These are phyloP conservation scores for Waltergamsia citrina DNA, from an alignment of 2,329 filamentous ascomycete species.

Conservation along the genomic window DNA sequence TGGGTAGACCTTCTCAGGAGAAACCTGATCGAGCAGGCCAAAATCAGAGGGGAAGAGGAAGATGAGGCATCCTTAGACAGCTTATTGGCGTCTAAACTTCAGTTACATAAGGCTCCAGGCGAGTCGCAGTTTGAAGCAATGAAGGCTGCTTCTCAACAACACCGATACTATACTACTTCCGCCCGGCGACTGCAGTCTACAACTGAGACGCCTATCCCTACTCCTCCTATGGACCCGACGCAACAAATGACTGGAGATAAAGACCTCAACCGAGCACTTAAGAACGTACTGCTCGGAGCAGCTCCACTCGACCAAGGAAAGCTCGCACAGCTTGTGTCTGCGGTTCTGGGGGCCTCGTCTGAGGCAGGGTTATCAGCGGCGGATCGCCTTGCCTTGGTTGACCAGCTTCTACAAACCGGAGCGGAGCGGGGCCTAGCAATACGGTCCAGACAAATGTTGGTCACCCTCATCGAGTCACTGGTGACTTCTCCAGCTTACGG, in stretches of 20 bases:
- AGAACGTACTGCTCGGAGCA: slow-evolving; percentile 26
- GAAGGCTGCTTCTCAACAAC: slow-evolving; percentile 21
- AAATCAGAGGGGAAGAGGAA: slow-evolving; percentile 15
- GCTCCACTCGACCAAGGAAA: slow-evolving; percentile 22
- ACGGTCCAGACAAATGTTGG: slow-evolving; percentile 36
- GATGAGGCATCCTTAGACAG: slow-evolving; percentile 17
- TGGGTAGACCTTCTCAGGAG: slow-evolving; percentile 34
- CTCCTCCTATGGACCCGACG: neutral
- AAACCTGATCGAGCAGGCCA: slow-evolving; percentile 19
- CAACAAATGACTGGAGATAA: neutral
- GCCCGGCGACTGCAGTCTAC: slow-evolving; percentile 7
- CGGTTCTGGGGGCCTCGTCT: slow-evolving; percentile 20
- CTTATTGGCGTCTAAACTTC: slow-evolving; percentile 19
- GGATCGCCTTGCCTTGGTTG: slow-evolving; percentile 26
- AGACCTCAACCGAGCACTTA: neutral
- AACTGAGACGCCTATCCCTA: slow-evolving; percentile 2
- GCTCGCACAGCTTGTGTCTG: slow-evolving; percentile 25
- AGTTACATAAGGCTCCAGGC: slow-evolving; percentile 18
- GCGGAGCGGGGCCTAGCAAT: slow-evolving; percentile 33
- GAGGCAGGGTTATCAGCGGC: slow-evolving; percentile 11
- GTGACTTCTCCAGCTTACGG: slow-evolving; percentile 19
- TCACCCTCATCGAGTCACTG: slow-evolving; percentile 32
- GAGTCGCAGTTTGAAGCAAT: slow-evolving; percentile 23
- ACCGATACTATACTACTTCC: slow-evolving; percentile 22
- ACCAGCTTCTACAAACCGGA: slow-evolving; percentile 33